A percentile compares a stretch with the other conserved stretches of the same genome.
phyloP scores from a whole-genome alignment of 148 eudicot species.

The Talinum fruticosum region DNA sequence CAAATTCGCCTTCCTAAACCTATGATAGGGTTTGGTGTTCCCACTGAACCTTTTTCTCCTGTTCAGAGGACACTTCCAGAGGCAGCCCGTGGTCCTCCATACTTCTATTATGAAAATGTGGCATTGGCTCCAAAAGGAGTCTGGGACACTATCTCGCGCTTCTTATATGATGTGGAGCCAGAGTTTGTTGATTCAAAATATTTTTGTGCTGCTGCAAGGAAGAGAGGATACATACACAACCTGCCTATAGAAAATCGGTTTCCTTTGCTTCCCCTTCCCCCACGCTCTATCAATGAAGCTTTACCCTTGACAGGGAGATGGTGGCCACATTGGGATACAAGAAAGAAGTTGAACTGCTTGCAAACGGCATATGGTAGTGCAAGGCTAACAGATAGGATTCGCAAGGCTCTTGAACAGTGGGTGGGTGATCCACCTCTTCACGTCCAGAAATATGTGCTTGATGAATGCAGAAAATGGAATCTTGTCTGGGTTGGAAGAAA shows the following conservation, averaged over 20 bases:
- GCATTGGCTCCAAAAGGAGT: constrained; percentile 89
- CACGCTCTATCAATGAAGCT: constrained; percentile 66
- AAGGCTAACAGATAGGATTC: constrained; percentile 56
- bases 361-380: constrained; percentile 87
- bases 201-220: constrained; percentile 79
- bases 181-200: constrained; percentile 89
- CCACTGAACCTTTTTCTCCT: constrained; percentile 27
- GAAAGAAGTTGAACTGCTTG: constrained; percentile 72
- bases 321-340: constrained; percentile 87
- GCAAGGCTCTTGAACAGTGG: constrained; percentile 58
- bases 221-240: constrained; percentile 84
- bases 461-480: constrained; percentile 81
- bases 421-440: constrained; percentile 50
- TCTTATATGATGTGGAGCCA: constrained; percentile 68
- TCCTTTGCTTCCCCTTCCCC: constrained; percentile 74
- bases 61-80: constrained; percentile 51
- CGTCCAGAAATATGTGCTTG: constrained; percentile 57
- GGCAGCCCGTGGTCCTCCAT: constrained; percentile 72
- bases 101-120: constrained; percentile 87
- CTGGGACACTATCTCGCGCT: constrained; percentile 81
- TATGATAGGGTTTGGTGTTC: constrained; percentile 91
- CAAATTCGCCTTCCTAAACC: constrained; percentile 75
- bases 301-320: constrained; percentile 65
- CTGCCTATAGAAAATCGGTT: constrained; percentile 60
- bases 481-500: constrained; percentile 90